A percentile compares a stretch with the other conserved stretches of the same genome.
These are phyloP conservation scores for Fusarium sp. DNA, from an alignment of 2,329 filamentous ascomycete species.

Conservation along the genomic window DNA sequence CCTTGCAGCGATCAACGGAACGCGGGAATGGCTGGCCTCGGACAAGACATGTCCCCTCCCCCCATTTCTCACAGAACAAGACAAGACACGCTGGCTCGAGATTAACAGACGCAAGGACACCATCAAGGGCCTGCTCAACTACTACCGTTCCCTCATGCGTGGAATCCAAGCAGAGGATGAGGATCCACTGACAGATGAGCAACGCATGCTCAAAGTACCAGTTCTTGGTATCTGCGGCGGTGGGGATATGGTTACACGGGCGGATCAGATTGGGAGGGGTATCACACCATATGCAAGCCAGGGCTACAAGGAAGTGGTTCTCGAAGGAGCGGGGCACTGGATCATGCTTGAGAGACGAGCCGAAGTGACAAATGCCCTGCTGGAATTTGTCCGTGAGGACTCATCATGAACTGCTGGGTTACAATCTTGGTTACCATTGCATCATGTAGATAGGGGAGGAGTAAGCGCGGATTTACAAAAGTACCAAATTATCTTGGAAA, in stretches of 20 bases:
- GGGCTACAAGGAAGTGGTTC: constrained; percentile 14
- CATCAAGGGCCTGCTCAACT: constrained; percentile 23
- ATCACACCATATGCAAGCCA: constrained; percentile 12
- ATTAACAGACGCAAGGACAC: constrained; percentile 11
- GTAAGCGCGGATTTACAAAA: neutral
- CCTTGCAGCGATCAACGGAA: constrained; percentile 13
- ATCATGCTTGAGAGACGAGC: constrained; percentile 25
- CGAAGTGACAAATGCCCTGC: constrained; percentile 12
- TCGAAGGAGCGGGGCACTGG: constrained; percentile 30
- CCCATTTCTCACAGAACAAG: constrained; percentile 6
- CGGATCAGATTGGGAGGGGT: constrained; percentile 3
- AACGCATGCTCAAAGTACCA: constrained; percentile 29
- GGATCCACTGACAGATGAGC: constrained; percentile 10
- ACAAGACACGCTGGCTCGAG: constrained; percentile 10
- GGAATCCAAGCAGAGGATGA: constrained; percentile 24
- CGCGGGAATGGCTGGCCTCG: constrained; percentile 19
- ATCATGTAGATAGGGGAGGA: neutral
- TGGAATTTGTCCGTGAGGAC: constrained; percentile 11
- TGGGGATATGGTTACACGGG: constrained; percentile 15
- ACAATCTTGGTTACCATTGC: neutral
- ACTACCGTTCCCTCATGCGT: constrained; percentile 29
- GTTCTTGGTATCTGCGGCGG: constrained; percentile 24
- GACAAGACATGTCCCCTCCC: constrained; percentile 8
- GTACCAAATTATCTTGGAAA: neutral
- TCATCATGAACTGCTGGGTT: neutral